Base-by-base conservation (phyloP, 192 early-diverging fungal genomes). In the Podila verticillata region DNA sequence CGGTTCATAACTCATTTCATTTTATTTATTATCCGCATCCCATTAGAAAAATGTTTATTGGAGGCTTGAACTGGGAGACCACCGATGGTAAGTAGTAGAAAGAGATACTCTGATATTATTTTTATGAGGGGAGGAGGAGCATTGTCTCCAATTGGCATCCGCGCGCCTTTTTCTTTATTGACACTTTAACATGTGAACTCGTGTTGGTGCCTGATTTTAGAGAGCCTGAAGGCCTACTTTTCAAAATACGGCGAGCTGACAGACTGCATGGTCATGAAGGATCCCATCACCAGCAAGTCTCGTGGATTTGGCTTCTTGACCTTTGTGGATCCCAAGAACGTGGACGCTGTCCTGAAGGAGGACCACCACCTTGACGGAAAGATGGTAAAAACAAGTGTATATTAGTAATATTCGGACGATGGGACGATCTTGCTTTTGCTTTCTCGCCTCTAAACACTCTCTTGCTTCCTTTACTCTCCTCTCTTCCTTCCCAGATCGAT, bases 51-150 rank as follows among this genome's bases (percentile, higher is more conserved):
- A 90, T 93, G 88, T 93, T 93, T 83, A 85, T 93, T 69, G 93
- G 93, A 66, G 93, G 92, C 59, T 82, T 94, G 71, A 93, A 92
- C 81, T 93, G 92, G 92, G 93, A 94, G 73, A 94, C 93, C 30
- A 92, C 92, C 35, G 91, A 93, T 86, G 92, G 92, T 93, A 91
- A 92, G 90, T 13, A 20, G 34, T 57, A 44, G 39, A 44, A 44
- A 44, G 15, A n/a, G 39, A 44, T 4, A 44, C 3, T 44, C 3
- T 44, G 13, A 44, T 44, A 44, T 8, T 34, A 39, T 17, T 17
- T 0, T 44, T 17, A 0, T 44, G 12, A 15, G 39, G 12, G 39
- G 7, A 44, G 36, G 1, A 12, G 39, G 39, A 10, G 39, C 13
- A 17, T 44, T 4, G 3, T 1, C 39, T 15, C 13, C 39, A 44